A percentile compares a stretch with the other conserved stretches of the same genome.
phyloP scores from a whole-genome alignment of 225 moss, liverwort and hornwort species.

The Straminergon stramineum region DNA sequence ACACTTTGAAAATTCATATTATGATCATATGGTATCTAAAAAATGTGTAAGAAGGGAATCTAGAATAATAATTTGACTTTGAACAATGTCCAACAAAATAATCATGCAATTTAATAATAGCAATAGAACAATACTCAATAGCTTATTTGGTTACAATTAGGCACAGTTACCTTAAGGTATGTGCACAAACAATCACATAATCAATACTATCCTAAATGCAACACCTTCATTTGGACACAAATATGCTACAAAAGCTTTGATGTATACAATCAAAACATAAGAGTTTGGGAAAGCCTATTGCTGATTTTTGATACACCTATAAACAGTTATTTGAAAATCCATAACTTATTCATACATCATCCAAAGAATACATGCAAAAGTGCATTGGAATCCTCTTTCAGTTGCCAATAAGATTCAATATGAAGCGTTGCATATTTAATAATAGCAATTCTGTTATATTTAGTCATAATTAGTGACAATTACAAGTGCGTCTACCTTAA shows the following conservation, averaged over 20 bases:
- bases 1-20: not conserved
- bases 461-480: no score
- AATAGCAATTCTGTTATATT: no score
- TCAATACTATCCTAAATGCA: not conserved
- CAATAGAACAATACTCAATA: no score
- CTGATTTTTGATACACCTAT: no score
- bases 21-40: not conserved
- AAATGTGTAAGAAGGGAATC: not conserved
- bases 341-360: not conserved
- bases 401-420: not conserved
- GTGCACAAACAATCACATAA: not conserved
- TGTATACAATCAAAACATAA: no score
- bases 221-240: no score
- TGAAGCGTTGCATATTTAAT: no score
- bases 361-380: not conserved
- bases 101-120: not conserved
- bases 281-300: no score
- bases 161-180: not conserved
- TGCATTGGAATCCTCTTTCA: not conserved
- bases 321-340: not conserved
- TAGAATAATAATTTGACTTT: not conserved
- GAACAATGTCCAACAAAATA: not conserved
- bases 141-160: not conserved
- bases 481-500: not conserved
- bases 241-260: no score